These are phyloP conservation scores for Pseudognaphalium luteoalbum DNA, from an alignment of 129 eudicot genomes.

Conservation along the genomic window DNA sequence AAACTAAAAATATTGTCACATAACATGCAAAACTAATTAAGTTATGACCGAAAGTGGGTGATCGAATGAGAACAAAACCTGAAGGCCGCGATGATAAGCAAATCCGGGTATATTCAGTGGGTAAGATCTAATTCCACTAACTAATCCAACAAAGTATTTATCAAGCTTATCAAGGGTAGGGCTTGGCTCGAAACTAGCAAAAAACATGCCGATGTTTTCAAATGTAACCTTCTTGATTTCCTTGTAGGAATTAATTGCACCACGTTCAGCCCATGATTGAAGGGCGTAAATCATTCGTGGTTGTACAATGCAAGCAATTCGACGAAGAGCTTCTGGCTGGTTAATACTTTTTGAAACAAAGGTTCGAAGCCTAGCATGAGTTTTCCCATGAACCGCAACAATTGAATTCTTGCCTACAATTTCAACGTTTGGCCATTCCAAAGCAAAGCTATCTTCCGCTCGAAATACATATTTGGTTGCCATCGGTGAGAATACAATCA, in stretches of 20 bases:
- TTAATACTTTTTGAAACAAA: conserved; percentile 52
- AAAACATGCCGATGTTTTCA: conserved; percentile 49
- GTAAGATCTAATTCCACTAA: conserved; percentile 49
- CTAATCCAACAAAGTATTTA: conserved; percentile 32
- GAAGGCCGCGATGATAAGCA: conserved; percentile 41
- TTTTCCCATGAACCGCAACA: conserved; percentile 43
- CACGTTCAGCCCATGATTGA: conserved; percentile 47
- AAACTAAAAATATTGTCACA: background rate
- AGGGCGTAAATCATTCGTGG: conserved; percentile 62
- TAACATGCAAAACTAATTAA: background rate
- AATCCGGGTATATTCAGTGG: conserved; percentile 61
- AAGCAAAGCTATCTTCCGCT: conserved; percentile 24
- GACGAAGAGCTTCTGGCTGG: conserved; percentile 63
- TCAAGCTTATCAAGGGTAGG: conserved; percentile 38
- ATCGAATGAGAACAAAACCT: conserved; percentile 28
- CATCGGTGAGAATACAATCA: conserved; percentile 46
- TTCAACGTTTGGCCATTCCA: conserved; percentile 46
- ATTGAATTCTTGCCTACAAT: conserved; percentile 43
- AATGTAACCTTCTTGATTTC: conserved; percentile 66
- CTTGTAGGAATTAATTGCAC: conserved; percentile 30
- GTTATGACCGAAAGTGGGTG: background rate
- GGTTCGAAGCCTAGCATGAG: conserved; percentile 46
- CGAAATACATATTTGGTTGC: conserved; percentile 46
- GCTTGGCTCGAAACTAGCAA: conserved; percentile 55
- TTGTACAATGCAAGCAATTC: conserved; percentile 51